phyloP scores from a whole-genome alignment of 2,329 filamentous ascomycete species.

The Nemania sp. region DNA sequence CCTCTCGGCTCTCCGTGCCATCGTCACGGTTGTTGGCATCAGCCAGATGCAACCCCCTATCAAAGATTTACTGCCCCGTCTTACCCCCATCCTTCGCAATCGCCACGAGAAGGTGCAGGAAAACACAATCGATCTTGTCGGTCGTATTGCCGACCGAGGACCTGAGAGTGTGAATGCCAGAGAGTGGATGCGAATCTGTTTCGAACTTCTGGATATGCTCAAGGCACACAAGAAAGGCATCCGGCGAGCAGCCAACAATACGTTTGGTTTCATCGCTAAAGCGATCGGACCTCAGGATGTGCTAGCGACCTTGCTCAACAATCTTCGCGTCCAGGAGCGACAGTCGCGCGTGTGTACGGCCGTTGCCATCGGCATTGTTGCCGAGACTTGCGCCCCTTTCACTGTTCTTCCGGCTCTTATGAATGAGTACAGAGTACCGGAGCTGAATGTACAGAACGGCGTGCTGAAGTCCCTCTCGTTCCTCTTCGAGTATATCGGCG shows the following conservation, averaged over 20 bases:
- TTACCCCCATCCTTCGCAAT: constrained; percentile 97
- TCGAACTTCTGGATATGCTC: constrained; percentile 97
- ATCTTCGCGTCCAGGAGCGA: constrained; percentile 93
- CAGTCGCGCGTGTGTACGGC: constrained; percentile 98
- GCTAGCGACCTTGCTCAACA: constrained; percentile 91
- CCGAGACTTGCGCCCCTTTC: constrained; percentile 97
- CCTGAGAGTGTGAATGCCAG: constrained; percentile 95
- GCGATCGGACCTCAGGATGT: constrained; percentile 98
- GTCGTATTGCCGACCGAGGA: constrained; percentile 94
- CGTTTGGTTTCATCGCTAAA: constrained; percentile 99
- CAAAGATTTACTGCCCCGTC: constrained; percentile 88
- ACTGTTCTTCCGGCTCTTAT: constrained; percentile 97
- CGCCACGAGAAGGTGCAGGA: constrained; percentile 99
- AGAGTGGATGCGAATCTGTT: constrained; percentile 99
- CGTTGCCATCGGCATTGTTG: constrained; percentile 97
- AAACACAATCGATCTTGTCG: constrained; percentile 97
- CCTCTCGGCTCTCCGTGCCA: constrained; percentile 88
- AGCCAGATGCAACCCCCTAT: constrained; percentile 98
- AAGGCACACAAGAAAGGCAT: constrained; percentile 99
- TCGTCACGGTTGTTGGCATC: constrained; percentile 97
- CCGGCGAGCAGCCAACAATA: constrained; percentile 96
- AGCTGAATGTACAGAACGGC: constrained; percentile 98
- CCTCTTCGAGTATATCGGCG: constrained; percentile 98
- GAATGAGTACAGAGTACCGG: constrained; percentile 98
- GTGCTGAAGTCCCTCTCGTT: constrained; percentile 96